Evolutionary conservation across 2,329 filamentous ascomycete genomes (phyloP).

Genomic region (Uncinocarpus reesii): DNA sequence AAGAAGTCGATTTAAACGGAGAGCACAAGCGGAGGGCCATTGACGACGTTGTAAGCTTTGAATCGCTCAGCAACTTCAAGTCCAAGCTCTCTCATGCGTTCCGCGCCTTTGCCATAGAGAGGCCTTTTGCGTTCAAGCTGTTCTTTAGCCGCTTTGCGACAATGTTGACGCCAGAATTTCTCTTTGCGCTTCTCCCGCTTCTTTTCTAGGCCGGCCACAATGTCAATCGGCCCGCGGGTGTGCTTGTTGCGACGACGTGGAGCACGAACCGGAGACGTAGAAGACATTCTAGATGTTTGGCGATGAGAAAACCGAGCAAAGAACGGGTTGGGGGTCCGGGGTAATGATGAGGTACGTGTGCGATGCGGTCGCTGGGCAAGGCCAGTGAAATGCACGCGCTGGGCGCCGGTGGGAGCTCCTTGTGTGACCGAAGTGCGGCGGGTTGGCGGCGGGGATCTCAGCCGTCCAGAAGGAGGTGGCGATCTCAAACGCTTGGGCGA

Average conservation of each 20-base stretch:
- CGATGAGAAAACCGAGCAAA: conserved; percentile 33
- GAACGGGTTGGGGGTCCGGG: conserved; percentile 64
- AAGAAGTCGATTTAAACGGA: conserved; percentile 45
- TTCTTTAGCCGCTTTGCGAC: conserved; percentile 64
- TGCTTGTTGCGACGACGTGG: conserved; percentile 45
- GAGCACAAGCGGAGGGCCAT: conserved; percentile 55
- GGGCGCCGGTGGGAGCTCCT: conserved; percentile 37
- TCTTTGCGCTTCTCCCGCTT: conserved; percentile 89
- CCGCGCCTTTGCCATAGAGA: conserved; percentile 73
- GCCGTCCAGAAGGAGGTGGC: conserved; percentile 52
- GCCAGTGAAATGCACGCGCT: conserved; percentile 43
- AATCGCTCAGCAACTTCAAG: conserved; percentile 79
- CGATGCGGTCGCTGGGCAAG: conserved; percentile 55
- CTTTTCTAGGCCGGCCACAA: conserved; percentile 89
- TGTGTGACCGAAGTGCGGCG: conserved; percentile 32
- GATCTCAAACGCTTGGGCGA: conserved; percentile 63
- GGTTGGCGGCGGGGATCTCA: conserved; percentile 43
- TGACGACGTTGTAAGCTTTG: conserved; percentile 49
- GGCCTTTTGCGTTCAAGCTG: conserved; percentile 54
- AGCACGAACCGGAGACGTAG: conserved; percentile 14
- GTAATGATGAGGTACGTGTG: conserved; percentile 75
- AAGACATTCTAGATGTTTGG: conserved; percentile 26
- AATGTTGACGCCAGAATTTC: conserved; percentile 83
- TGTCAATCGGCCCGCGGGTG: conserved; percentile 88
- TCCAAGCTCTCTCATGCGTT: conserved; percentile 87